Percentiles rank a stretch among this genome's conserved stretches.
phyloP scores from a whole-genome alignment of 2,329 filamentous ascomycete genomes.

The Aspergillus ustus region DNA sequence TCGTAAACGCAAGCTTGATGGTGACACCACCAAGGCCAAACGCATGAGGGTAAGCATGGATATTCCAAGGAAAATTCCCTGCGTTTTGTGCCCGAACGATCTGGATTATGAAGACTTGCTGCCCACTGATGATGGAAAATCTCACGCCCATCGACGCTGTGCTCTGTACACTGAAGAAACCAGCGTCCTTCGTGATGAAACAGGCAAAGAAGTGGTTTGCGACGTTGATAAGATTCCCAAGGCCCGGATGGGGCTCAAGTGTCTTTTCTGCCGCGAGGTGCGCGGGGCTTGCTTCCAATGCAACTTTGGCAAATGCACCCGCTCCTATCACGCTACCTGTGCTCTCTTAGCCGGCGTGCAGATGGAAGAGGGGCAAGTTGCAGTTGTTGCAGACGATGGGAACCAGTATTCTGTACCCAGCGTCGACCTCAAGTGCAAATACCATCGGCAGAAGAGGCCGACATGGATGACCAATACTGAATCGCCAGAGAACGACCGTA shows the following conservation, averaged over 20 bases:
- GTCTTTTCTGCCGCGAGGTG: conserved; percentile 91
- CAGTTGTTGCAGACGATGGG: conserved; percentile 86
- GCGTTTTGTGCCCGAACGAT: conserved; percentile 90
- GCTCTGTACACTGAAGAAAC: conserved; percentile 92
- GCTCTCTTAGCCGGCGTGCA: conserved; percentile 90
- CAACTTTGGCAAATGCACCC: conserved; percentile 88
- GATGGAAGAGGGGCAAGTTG: conserved; percentile 83
- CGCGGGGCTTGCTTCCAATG: conserved; percentile 97
- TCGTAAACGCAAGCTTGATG: conserved; percentile 71
- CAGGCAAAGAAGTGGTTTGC: conserved; percentile 72
- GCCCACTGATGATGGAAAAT: conserved; percentile 82
- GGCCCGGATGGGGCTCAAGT: conserved; percentile 87
- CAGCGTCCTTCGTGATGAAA: conserved; percentile 73
- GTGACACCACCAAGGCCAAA: conserved; percentile 68
- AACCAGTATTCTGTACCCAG: conserved; percentile 90
- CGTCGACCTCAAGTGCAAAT: conserved; percentile 92
- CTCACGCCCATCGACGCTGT: conserved; percentile 81
- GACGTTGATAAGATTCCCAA: conserved; percentile 84
- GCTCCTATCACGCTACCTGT: conserved; percentile 94
- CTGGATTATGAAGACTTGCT: conserved; percentile 81
- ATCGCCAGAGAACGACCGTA: conserved; percentile 70
- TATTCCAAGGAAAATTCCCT: conserved; percentile 74
- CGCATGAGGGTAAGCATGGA: conserved; percentile 77
- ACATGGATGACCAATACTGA: conserved; percentile 70
- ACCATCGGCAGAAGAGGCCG: conserved; percentile 86